phyloP scores from a whole-genome alignment of 2,329 filamentous ascomycete species.

The Dactylellina cionopaga region DNA sequence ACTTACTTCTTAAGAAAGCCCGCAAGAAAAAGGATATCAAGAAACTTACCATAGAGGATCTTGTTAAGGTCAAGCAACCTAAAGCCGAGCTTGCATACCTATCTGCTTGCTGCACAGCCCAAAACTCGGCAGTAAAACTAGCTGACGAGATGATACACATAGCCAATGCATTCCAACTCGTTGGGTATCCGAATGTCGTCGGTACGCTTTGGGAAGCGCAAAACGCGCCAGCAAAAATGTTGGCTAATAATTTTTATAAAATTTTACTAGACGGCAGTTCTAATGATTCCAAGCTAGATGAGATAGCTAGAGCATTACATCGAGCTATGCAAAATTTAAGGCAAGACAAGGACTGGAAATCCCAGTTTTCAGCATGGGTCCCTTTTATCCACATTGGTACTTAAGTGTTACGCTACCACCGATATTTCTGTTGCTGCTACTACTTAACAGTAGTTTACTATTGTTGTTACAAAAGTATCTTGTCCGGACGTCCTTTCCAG shows the following conservation, averaged over 20 bases:
- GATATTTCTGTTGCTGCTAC: too few species aligned
- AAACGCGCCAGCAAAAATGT: constrained; percentile 61
- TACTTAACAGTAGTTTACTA: too few species aligned
- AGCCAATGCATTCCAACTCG: too few species aligned
- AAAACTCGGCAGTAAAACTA: background rate
- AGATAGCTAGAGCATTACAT: background rate
- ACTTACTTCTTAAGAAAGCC: constrained; percentile 1
- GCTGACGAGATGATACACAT: too few species aligned
- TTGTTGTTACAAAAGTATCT: too few species aligned
- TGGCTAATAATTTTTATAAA: background rate
- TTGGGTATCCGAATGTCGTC: too few species aligned
- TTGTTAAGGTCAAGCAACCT: background rate
- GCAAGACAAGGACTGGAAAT: background rate
- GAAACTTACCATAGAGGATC: constrained; percentile 11
- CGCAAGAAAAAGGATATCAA: background rate
- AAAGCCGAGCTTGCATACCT: background rate
- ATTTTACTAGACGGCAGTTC: background rate
- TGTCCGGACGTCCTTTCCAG: too few species aligned
- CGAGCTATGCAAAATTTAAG: background rate
- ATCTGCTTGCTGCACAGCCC: background rate
- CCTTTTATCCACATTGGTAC: constrained; percentile 3
- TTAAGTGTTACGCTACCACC: too few species aligned
- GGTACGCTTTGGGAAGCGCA: too few species aligned
- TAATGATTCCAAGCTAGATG: background rate
- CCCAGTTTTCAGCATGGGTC: background rate